Evolutionary conservation across 2,329 filamentous ascomycete genomes (phyloP), one percentile per base, ranked within the genome.

Genomic region (Pestalotiopsis sp.): DNA sequence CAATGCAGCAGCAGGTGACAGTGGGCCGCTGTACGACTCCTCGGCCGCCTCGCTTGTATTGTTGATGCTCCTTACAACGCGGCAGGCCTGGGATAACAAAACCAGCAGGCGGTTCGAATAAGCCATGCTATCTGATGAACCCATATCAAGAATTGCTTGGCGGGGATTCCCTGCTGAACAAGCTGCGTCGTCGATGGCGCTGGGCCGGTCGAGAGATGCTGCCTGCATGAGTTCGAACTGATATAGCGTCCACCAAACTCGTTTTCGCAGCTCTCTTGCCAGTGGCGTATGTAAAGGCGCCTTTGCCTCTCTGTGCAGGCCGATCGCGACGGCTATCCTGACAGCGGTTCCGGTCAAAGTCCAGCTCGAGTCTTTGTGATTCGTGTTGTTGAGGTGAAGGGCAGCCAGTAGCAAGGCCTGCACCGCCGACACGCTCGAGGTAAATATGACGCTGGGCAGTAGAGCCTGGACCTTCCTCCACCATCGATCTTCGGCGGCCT

Each of bases 361-460:
- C 82, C 82, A 84, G 72, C 74, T 71, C 4, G 71, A 70, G 63
- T 84, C 82, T 45, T 81, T 78, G 69, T 82, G 81, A 72, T 81
- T 82, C 1, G 81, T 82, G 71, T 84, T 83, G 75, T 84, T 81
- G 36, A 84, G 79, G 69, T 84, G 81, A 4, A 83, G 72, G 11
- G 81, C 79, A 7, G 80, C 79, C 11, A 84, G 78, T 73, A 84
- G 73, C 58, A 84, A 74, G 4, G 81, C 80, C 73, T 83, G 81
- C 11, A 84, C 78, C 0, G 82, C 79, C 64, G 75, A 74, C 38
- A 83, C 73, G 72, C 78, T 82, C 4, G 82, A 82, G 1, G 80
- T 82, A 71, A 83, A 83, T 64, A 82, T 76, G 45, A 83, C 81
- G 13, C 79, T 79, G 1, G 82, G 79, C 13, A 83, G 75, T 3